Base-by-base conservation (phyloP, 2,329 filamentous ascomycete genomes). In the Trichoderma sp. region DNA sequence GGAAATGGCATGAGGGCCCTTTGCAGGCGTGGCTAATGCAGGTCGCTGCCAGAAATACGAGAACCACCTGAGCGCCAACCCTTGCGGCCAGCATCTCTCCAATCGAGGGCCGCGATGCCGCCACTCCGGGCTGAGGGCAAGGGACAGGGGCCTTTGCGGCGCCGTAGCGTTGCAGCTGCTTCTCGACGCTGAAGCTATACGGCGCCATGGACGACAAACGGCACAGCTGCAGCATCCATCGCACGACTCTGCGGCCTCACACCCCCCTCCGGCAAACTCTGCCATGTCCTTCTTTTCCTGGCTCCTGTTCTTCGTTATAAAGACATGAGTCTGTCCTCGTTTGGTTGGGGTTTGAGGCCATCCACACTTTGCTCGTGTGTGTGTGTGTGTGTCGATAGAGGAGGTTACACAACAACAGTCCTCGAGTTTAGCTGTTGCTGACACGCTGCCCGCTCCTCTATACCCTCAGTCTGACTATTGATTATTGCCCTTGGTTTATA, bases 41-140 rank as follows among this genome's bases (percentile, higher is more conserved):
- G 66, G 66, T 56, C 51, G 66, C 59, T 68, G 67, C 63, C 64
- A 69, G 68, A 68, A 71, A 71, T 71, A 72, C 70, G 70, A 72
- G 69, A 66, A 51, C 58, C 59, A 61, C 66, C 56, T 55, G 58
- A 46, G 56, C 66, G 34, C 34, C 66, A 37, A 37, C 49, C 66
- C 65, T 60, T 60, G 65, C 65, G 52, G 32, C 26, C 55, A 54
- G 30, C 52, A 56, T 63, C 58, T 32, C 66, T 60, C 58, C 66
- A 61, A 68, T 61, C 58, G 58, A 68, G n/a, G 46, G 67, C 61
- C 67, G 70, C 58, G 58, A 68, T 61, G 34, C 65, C 56, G 65
- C 56, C 65, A 67, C 65, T 59, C 66, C 51, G 49, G 51, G 66
- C 66, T 68, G 66, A 68, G 24, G 55, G 32, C 54, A 58, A 34